Percentiles rank a stretch among this genome's conserved stretches.
Conservation (phyloP, 768 basidiomycete species). For the Kwoniella dejecticola region DNA sequence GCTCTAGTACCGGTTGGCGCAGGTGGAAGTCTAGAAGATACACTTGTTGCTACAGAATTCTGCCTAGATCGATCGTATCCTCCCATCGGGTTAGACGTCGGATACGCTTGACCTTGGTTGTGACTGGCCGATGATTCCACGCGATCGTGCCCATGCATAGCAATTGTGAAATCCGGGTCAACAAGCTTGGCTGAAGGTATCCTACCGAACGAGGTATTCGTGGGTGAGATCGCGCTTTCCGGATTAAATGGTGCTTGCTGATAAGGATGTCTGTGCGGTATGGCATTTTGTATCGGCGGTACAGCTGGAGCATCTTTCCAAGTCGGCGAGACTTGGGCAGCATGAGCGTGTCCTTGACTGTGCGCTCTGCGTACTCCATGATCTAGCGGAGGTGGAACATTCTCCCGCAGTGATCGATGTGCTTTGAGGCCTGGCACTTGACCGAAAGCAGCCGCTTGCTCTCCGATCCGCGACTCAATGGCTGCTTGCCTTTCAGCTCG, state of each 20-base stretch:
- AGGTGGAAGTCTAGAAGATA: constrained; percentile 8
- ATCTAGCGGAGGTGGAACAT: neutral
- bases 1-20: constrained; percentile 14
- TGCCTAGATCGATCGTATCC: constrained; percentile 15
- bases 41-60: constrained; percentile 13
- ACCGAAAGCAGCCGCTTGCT: neutral
- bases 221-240: constrained; percentile 14
- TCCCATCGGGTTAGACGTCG: neutral
- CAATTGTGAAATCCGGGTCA: constrained; percentile 9
- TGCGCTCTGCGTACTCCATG: constrained; percentile 10
- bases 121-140: neutral
- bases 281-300: constrained; percentile 9
- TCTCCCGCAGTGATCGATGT: constrained; percentile 19
- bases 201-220: constrained; percentile 16
- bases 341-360: constrained; percentile 18
- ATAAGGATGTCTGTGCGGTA: constrained; percentile 5
- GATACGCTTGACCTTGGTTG: neutral
- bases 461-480: neutral
- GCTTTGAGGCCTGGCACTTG: constrained; percentile 6
- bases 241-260: neutral
- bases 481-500: constrained; percentile 13
- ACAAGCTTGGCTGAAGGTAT: constrained; percentile 11
- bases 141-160: constrained; percentile 8
- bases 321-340: neutral
- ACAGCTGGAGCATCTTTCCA: neutral